phyloP scores from a whole-genome alignment of 2,329 filamentous ascomycete species.

The Colletotrichum sp. region DNA sequence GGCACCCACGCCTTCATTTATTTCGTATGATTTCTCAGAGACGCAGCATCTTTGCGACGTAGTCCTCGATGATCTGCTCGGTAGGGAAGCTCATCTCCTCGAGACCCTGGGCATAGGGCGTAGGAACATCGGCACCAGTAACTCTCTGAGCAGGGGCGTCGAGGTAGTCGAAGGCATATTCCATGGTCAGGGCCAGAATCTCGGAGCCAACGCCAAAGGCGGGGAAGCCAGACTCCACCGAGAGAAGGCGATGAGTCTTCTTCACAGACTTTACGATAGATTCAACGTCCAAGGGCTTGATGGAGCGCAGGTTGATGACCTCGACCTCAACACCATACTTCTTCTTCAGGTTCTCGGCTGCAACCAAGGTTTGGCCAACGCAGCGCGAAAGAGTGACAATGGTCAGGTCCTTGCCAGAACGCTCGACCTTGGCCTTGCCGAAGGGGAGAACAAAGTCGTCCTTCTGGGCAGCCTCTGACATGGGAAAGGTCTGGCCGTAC shows the following conservation, averaged over 20 bases:
- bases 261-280: constrained; percentile 96
- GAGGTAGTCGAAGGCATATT: constrained; percentile 98
- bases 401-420: constrained; percentile 92
- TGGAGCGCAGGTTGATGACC: constrained; percentile 96
- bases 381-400: constrained; percentile 94
- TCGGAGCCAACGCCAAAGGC: constrained; percentile 92
- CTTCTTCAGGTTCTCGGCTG: constrained; percentile 90
- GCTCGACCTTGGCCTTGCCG: constrained; percentile 99
- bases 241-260: constrained; percentile 94
- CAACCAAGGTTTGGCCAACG: constrained; percentile 88
- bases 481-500: constrained; percentile 94
- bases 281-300: constrained; percentile 97
- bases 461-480: constrained; percentile 96
- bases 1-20: background rate
- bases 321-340: constrained; percentile 96
- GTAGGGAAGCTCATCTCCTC: constrained; percentile 97
- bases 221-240: constrained; percentile 95
- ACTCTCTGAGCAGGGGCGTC: constrained; percentile 92
- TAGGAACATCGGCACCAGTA: constrained; percentile 96
- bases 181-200: constrained; percentile 92
- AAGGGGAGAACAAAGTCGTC: constrained; percentile 97
- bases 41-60: constrained; percentile 86
- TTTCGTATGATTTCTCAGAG: constrained; percentile 57
- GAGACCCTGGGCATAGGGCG: constrained; percentile 89
- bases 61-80: constrained; percentile 84